A percentile compares a stretch with the other conserved stretches of the same genome.
Conservation (phyloP, 208 protist genomes). For the Acanthamoeba sp. region DNA sequence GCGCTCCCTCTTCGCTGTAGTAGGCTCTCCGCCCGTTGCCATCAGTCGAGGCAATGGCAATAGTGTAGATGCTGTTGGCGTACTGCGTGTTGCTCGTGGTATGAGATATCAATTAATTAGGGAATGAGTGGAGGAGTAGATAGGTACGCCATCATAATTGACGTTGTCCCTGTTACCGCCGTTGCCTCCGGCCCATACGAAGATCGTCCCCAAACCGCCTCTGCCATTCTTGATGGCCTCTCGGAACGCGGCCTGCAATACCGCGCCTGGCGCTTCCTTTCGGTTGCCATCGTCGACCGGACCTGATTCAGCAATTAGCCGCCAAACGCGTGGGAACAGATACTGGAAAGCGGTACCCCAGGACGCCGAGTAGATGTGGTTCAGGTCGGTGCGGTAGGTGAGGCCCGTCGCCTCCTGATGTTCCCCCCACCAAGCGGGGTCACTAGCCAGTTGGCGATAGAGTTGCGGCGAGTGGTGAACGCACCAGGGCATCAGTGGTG, state of each 20-base stretch:
- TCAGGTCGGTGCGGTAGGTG: neutral
- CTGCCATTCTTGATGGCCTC: neutral
- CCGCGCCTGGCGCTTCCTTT: neutral
- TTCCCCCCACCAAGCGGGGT: too few relatives aligned
- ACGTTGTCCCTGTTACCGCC: slow-evolving; percentile 4
- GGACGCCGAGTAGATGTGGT: neutral
- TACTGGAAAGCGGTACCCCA: too few relatives aligned
- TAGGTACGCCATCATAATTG: slow-evolving; percentile 50
- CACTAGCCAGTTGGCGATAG: too few relatives aligned
- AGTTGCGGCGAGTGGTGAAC: neutral
- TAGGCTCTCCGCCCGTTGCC: neutral
- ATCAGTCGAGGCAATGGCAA: neutral
- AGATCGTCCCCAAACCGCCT: neutral
- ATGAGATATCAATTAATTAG: neutral
- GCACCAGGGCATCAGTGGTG: neutral
- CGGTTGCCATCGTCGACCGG: neutral
- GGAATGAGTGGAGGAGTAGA: neutral
- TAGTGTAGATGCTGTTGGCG: slow-evolving; percentile 51
- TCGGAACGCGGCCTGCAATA: neutral
- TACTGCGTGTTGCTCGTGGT: too few relatives aligned
- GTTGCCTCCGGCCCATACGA: slow-evolving; percentile 32
- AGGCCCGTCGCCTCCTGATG: neutral
- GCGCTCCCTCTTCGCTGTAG: slow-evolving; percentile 30
- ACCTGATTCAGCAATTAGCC: too few relatives aligned
- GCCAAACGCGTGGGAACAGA: too few relatives aligned